Evolutionary conservation across 768 basidiomycete species (phyloP), one percentile per base, ranked within the genome.

Genomic region (Ephemerocybe angulata): DNA sequence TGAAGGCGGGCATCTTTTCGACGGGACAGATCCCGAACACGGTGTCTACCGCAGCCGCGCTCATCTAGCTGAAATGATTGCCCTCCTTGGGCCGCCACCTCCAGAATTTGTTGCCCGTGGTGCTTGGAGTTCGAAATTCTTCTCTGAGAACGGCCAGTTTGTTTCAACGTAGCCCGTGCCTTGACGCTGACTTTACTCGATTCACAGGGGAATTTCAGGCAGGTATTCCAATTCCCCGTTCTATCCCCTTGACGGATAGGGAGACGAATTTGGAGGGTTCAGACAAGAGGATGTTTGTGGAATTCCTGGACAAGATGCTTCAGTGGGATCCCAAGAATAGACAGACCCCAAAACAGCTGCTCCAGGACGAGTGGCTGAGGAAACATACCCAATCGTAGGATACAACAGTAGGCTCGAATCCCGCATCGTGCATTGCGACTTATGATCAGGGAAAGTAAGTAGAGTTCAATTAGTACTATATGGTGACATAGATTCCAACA

Each of bases 11-110:
- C 12, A 55, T 22, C 25, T 50, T 10, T 55, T 55, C 27, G 10
- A 33, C 27, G 30, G 22, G 28, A 42, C 43, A 5, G 53, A 35
- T 17, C 22, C 27, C 22, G 22, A 28, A 33, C 27, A 54, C 24
- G 44, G 33, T 15, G 25, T 3, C 4, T 24, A 54, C 22, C 19
- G 44, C 24, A 54, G 33, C 19, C 24, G 38, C 29, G 33, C 15
- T 44, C 58, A 58, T 25, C 44, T 58, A 1, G 53, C 58, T 6
- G n/a, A 58, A 1, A 58, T 58, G 53, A 55, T 58, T 38, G 54
- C 58, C 1, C 35, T 58, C 24, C 53, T 58, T 6, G 58, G 53
- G n/a, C 58, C 53, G 25, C 58, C 58, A 3, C 58, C 57, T 8
- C 5, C 8, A 17, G 52, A 47, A n/a, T 48, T 49, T 19, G 2